Conservation (phyloP, 2,329 filamentous ascomycete species). For the Ophiocordyceps robertsii region DNA sequence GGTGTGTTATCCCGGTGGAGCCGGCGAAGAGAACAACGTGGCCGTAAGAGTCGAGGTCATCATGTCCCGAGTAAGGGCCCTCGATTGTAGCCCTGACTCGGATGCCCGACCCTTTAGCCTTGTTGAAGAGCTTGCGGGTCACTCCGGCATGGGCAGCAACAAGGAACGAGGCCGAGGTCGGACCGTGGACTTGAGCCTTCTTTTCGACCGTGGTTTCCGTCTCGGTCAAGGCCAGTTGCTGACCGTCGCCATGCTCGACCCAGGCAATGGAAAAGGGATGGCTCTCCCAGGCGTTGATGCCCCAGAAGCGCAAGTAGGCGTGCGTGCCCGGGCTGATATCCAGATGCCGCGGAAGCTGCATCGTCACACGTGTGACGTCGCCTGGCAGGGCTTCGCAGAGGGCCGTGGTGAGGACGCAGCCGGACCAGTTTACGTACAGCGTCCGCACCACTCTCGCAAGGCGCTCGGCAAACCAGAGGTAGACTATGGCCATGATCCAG, state of each 20-base stretch:
- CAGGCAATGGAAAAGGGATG: slow-evolving; percentile 72
- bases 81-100: slow-evolving; percentile 64
- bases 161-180: slow-evolving; percentile 59
- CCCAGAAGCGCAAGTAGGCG: slow-evolving; percentile 58
- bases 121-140: slow-evolving; percentile 68
- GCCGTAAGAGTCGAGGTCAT: slow-evolving; percentile 82
- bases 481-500: slow-evolving; percentile 60
- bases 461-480: slow-evolving; percentile 65
- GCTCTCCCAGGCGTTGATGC: slow-evolving; percentile 54
- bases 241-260: slow-evolving; percentile 42
- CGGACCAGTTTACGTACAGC: slow-evolving; percentile 52
- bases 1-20: slow-evolving; percentile 89
- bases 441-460: slow-evolving; percentile 48
- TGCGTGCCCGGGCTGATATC: slow-evolving; percentile 57
- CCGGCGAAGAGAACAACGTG: slow-evolving; percentile 83
- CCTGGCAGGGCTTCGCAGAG: slow-evolving; percentile 54
- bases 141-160: slow-evolving; percentile 79
- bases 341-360: slow-evolving; percentile 54
- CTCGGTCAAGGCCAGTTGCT: slow-evolving; percentile 19
- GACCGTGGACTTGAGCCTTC: slow-evolving; percentile 21
- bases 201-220: slow-evolving; percentile 15
- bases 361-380: slow-evolving; percentile 55
- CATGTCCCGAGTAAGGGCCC: slow-evolving; percentile 75
- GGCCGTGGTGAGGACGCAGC: slow-evolving; percentile 46
- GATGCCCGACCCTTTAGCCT: slow-evolving; percentile 44